Base-by-base conservation (phyloP, 2,329 filamentous ascomycete genomes). In the Metarhizium guizhouense region DNA sequence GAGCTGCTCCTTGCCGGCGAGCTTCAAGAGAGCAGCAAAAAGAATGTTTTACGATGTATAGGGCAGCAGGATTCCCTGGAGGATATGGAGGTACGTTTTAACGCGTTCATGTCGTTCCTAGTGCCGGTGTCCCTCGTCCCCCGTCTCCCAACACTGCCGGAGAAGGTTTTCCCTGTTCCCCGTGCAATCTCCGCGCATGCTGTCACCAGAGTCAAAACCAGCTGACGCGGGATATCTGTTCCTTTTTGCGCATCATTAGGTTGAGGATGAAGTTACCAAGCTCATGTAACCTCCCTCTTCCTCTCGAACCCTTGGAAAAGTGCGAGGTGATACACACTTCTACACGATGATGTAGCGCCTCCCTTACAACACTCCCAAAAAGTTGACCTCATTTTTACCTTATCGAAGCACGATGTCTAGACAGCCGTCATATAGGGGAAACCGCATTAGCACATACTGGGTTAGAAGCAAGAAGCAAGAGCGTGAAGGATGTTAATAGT, bases 1-100 rank as follows among this genome's bases (percentile, higher is more conserved):
- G 94, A 99, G 76, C 82, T 99, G 59, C 79, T 99, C 62, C 80
- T 99, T 63, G 94, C 94, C 6, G 94, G 94, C 58, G 94, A 99
- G 74, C 85, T 99, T 76, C 94, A 99, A 74, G 94, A 99, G 76
- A 97, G 91, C 74, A 97, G 93, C 73, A 99, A 97, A 78, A 99
- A 99, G 84, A 97, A 97, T 68, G 91, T 99, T 45, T 76, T 99
- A 61, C 81, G 94, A 60, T 96, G 93, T 68, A 99, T 99, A 69
- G 89, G 90, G 56, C 94, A 97, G 69, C 93, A 99, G 73, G 94
- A 99, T 73, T 95, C 92, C 58, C 79, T 99, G 56, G 94, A 99
- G 76, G 94, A 99, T 69, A 96, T 97, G 86, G 94, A 99, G 90
- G 94, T 99, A 75, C 84, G 90, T 85, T 25, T 61, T 36, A 20